Evolutionary conservation across 768 basidiomycete species (phyloP).

Genomic region (Mycena olivaceomarginata): DNA sequence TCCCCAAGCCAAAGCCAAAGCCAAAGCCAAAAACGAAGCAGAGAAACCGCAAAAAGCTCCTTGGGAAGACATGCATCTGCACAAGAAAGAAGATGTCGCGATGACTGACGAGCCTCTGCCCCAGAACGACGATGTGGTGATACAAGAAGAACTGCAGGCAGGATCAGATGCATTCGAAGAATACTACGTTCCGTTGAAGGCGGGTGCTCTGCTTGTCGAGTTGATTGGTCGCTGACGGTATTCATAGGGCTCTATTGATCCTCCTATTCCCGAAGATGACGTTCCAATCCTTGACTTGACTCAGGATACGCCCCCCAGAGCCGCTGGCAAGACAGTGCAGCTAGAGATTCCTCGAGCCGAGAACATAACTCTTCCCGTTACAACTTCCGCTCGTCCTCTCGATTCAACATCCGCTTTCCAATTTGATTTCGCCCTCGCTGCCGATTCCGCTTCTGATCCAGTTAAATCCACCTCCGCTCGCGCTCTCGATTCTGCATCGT

Average conservation of each 20-base stretch:
- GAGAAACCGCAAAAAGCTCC: slow-evolving; percentile 55
- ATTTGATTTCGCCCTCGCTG: background rate
- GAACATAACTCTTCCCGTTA: slow-evolving; percentile 18
- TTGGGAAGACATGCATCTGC: slow-evolving; percentile 51
- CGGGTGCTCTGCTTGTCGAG: background rate
- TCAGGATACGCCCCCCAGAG: slow-evolving; percentile 47
- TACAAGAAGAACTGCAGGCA: background rate
- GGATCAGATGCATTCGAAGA: slow-evolving; percentile 28
- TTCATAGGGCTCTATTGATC: slow-evolving; percentile 19
- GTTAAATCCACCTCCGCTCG: background rate
- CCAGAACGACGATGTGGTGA: slow-evolving; percentile 15
- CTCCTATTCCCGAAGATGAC: slow-evolving; percentile 47
- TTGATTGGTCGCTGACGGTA: background rate
- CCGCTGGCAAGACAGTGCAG: slow-evolving; percentile 1
- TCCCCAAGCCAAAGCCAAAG: slow-evolving; percentile 24
- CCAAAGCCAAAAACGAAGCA: slow-evolving; percentile 28
- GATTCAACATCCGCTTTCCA: slow-evolving; percentile 14
- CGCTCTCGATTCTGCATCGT: background rate
- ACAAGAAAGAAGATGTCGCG: slow-evolving; percentile 31
- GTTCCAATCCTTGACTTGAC: slow-evolving; percentile 67
- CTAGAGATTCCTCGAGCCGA: background rate
- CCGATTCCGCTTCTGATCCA: background rate
- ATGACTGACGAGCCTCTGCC: slow-evolving; percentile 40
- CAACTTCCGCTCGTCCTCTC: background rate
- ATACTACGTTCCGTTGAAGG: slow-evolving; percentile 36